Percentiles rank a stretch among this genome's conserved stretches.
phyloP scores from a whole-genome alignment of 2,329 filamentous ascomycete genomes.

The Botrytis medusae region DNA sequence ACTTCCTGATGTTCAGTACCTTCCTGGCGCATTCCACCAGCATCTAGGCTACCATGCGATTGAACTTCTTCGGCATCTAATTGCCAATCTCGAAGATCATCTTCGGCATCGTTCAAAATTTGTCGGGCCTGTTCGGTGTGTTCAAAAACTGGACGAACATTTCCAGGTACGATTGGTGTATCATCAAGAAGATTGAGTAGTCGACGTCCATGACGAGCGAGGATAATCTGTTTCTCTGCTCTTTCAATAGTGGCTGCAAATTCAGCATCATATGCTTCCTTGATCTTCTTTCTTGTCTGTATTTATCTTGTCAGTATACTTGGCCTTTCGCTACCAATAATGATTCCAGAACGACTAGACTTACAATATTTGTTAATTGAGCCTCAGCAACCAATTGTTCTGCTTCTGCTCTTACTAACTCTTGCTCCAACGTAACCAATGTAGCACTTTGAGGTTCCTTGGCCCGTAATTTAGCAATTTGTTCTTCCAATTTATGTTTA shows the following conservation, averaged over 20 bases:
- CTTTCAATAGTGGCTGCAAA: conserved; percentile 91
- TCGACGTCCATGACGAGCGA: conserved; percentile 85
- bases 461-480: conserved; percentile 86
- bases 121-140: conserved; percentile 69
- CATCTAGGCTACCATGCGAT: background rate
- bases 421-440: conserved; percentile 86
- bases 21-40: background rate
- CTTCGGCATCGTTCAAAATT: conserved; percentile 88
- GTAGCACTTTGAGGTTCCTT: conserved; percentile 86
- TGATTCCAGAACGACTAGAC: conserved; percentile 40
- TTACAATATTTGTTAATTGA: conserved; percentile 88
- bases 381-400: conserved; percentile 96
- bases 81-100: conserved; percentile 76
- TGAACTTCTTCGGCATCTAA: conserved; percentile 38
- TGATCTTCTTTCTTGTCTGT: conserved; percentile 91
- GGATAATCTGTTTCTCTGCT: conserved; percentile 92
- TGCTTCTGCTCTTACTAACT: conserved; percentile 92
- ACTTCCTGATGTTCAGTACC: background rate
- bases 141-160: conserved; percentile 68
- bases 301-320: conserved; percentile 1
- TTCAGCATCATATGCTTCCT: conserved; percentile 88
- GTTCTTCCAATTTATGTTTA: conserved; percentile 84
- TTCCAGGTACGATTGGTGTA: conserved; percentile 83
- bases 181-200: conserved; percentile 86
- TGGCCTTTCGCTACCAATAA: background rate